A percentile compares a stretch with the other conserved stretches of the same genome.
phyloP scores from a whole-genome alignment of 805 yeast species.

The Wickerhamiella siamensis region DNA sequence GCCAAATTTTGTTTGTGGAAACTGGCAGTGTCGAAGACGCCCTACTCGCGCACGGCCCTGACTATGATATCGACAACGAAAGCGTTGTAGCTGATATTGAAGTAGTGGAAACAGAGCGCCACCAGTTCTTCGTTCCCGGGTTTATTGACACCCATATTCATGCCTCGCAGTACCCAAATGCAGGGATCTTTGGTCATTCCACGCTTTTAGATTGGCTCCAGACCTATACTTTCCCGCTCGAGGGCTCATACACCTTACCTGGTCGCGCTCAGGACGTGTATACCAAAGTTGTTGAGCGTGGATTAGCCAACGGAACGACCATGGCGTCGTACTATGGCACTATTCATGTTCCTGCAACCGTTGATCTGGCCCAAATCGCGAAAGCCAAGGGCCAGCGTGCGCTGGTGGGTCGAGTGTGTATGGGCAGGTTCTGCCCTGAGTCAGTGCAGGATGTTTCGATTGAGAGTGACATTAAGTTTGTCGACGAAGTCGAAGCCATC shows the following conservation, averaged over 20 bases:
- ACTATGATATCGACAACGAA: slow-evolving; percentile 10
- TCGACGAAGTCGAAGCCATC: slow-evolving; percentile 38
- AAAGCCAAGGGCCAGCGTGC: slow-evolving; percentile 68
- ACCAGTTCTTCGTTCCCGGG: slow-evolving; percentile 62
- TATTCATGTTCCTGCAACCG: slow-evolving; percentile 62
- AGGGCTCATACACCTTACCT: slow-evolving; percentile 45
- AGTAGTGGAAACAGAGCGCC: slow-evolving; percentile 4
- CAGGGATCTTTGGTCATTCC: slow-evolving; percentile 70
- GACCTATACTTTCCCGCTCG: slow-evolving; percentile 80
- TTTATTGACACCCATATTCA: slow-evolving; percentile 74
- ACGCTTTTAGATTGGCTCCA: slow-evolving; percentile 84
- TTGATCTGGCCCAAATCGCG: slow-evolving; percentile 59
- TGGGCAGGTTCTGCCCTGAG: slow-evolving; percentile 72
- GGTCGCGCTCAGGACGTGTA: slow-evolving; percentile 49
- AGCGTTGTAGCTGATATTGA: slow-evolving; percentile 2
- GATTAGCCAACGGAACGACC: slow-evolving; percentile 74
- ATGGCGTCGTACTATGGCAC: slow-evolving; percentile 88
- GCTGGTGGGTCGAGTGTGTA: slow-evolving; percentile 83
- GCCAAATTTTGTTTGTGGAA: slow-evolving; percentile 35
- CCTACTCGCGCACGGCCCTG: background rate
- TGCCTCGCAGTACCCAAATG: slow-evolving; percentile 73
- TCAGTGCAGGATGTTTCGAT: slow-evolving; percentile 42
- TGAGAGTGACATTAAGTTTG: slow-evolving; percentile 38
- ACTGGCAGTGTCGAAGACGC: slow-evolving; percentile 4
- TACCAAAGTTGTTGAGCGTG: slow-evolving; percentile 47